Base-by-base conservation (phyloP, 2,329 filamentous ascomycete species). In the Trichophyton equinum region DNA sequence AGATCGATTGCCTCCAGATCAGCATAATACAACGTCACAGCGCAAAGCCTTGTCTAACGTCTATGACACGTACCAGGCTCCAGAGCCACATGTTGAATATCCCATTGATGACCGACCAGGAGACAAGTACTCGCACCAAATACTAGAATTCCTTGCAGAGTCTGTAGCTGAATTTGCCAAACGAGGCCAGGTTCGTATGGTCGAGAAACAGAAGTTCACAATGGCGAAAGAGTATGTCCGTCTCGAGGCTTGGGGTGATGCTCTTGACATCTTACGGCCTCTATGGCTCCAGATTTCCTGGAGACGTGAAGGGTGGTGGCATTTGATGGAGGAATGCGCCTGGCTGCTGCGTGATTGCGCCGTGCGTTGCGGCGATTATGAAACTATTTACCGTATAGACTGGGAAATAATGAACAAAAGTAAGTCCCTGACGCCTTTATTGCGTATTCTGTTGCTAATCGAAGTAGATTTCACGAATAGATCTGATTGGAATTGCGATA, bases 21-120 rank as follows among this genome's bases (percentile, higher is more conserved):
- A 82, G 68, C 79, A 20, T 78, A 30, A 30, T 30, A 1, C 82
- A 25, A 79, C 81, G 11, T 80, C 80, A 9, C 76, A 79, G 63
- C 77, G 82, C 18, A 81, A 79, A 0, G 79, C 73, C 62, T 79
- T 82, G 63, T 77, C 78, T 20, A 73, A 75, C 47, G 62, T 77
- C 13, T 85, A 85, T 65, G 83, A 86, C 64, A 81, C 78, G 3
- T 86, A 85, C 67, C 75, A 86, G 30, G 81, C 79, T 4, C 81
- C 80, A 0, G 79, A 83, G 60, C 80, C 83, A 7, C 79, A 84
- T 60, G 66, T 79, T 55, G 84, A 86, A 69, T 74, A 73, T 38
- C 76, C 80, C 11, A 62, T 77, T 18, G 65, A 75, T 60, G 77
- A 75, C 20, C 68, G 69, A 5, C 67, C 69, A 30, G 77, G 78